Evolutionary conservation across 129 eudicot genomes (phyloP).

Genomic region (Lonicera japonica): DNA sequence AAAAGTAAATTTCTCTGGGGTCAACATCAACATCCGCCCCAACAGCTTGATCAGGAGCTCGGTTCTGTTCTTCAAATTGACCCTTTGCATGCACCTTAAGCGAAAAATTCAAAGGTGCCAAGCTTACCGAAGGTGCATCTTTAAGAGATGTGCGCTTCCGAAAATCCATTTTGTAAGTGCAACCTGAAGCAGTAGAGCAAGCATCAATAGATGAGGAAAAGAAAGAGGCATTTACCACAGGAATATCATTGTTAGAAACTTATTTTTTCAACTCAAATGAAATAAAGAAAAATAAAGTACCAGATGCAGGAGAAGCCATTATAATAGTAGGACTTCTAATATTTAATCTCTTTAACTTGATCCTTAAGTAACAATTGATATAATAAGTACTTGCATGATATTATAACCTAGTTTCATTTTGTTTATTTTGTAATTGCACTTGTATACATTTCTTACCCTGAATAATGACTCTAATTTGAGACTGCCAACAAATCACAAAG

Average conservation of each 20-base stretch:
- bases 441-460: not conserved
- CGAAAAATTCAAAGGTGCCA: conserved; percentile 33
- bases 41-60: conserved; percentile 24
- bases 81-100: conserved; percentile 38
- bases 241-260: not conserved
- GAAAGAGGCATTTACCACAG: not conserved
- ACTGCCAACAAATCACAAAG: not conserved
- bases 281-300: too few relatives aligned
- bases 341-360: too few relatives aligned
- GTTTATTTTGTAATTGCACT: not conserved
- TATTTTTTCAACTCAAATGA: not conserved
- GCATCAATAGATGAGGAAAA: not conserved
- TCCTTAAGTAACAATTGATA: not conserved
- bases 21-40: conserved; percentile 65
- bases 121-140: conserved; percentile 31
- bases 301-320: not conserved
- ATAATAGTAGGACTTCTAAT: not conserved
- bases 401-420: not conserved
- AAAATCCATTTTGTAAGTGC: conserved; percentile 38
- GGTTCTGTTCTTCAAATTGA: conserved; percentile 32
- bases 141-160: conserved; percentile 41
- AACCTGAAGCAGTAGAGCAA: conserved; percentile 35
- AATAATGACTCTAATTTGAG: not conserved
- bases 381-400: not conserved
- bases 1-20: conserved; percentile 72